phyloP scores from a whole-genome alignment of 2,329 filamentous ascomycete genomes.

The Fusarium sp. region DNA sequence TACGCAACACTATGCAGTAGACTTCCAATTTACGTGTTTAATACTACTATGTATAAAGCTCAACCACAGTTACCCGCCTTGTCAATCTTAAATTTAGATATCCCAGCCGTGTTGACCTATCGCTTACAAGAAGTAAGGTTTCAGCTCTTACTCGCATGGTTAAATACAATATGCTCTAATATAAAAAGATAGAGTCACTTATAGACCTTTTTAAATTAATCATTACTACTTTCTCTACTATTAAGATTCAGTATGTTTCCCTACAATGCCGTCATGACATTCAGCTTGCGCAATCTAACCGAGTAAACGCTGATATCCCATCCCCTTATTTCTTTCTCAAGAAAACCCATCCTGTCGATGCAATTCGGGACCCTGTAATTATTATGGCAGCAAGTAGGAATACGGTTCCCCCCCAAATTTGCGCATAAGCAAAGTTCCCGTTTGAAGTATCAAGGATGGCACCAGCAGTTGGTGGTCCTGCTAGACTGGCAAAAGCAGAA shows the following conservation, averaged over 20 bases:
- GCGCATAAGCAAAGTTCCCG: conserved; percentile 56
- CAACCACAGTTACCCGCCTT: too few species aligned
- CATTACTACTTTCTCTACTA: conserved; percentile 26
- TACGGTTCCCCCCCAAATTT: conserved; percentile 61
- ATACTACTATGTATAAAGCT: too few species aligned
- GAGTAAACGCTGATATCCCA: not conserved
- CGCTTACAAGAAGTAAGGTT: too few species aligned
- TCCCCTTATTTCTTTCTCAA: conserved; percentile 50
- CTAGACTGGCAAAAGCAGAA: conserved; percentile 56
- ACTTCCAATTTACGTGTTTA: too few species aligned
- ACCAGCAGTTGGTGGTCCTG: conserved; percentile 55
- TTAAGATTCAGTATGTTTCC: not conserved
- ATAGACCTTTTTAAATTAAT: conserved; percentile 13
- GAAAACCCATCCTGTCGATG: conserved; percentile 54
- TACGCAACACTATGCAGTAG: too few species aligned
- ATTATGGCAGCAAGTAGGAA: conserved; percentile 52
- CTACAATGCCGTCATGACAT: not conserved
- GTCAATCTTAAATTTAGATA: too few species aligned
- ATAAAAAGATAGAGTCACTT: too few species aligned
- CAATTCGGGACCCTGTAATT: conserved; percentile 51
- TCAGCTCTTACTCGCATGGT: too few species aligned
- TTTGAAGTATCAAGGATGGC: conserved; percentile 48
- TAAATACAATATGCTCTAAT: too few species aligned
- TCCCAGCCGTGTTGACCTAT: too few species aligned
- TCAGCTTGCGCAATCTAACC: not conserved